Base-by-base conservation (phyloP, 257 asterid genomes). In the Solanum chmielewskii region DNA sequence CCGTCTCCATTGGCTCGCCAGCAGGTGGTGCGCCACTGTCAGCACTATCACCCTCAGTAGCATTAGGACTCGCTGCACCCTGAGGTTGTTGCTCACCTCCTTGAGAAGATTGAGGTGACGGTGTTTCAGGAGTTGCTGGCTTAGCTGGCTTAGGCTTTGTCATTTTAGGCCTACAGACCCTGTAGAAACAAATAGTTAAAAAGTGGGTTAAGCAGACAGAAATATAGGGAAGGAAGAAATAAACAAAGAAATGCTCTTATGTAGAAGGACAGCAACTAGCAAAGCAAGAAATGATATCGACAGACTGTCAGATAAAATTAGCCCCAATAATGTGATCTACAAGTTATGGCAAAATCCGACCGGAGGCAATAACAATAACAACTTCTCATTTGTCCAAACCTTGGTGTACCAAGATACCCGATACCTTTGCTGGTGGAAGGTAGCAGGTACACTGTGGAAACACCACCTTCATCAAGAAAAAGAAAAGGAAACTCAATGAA, bases 91-190 rank as follows among this genome's bases (percentile, higher is more conserved):
- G 23, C 44, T 93, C 98, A 0, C 91, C 90, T 15, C 95, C 95
- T 89, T 92, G 93, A 25, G 98, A 41, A 11, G 95, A 2, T 20
- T 81, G 70, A 81, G 85, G 93, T n/a, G 98, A 59, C 15, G 94
- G 76, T 75, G 94, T 23, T 88, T 94, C 98, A 0, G 98, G 94
- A 41, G 96, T 77, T 9, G 97, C 91, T 60, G 97, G 95, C 87
- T 94, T 95, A 31, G 93, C 92, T 1, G 98, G 99, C 93, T 94
- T 94, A 71, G 99, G 96, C 84, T 97, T 97, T 52, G 86, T 95
- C 98, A 97, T 92, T 85, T 94, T 90, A 2, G 99, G 99, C 92
- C 98, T 87, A 91, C 98, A 94, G 16, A 92, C 83, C 94, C 99
- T 97, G 94, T 81, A 68, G 21, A 18, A 15, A 20, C 20, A 21